phyloP scores from a whole-genome alignment of 345 rosid species.

The Melaleuca quinquenervia region DNA sequence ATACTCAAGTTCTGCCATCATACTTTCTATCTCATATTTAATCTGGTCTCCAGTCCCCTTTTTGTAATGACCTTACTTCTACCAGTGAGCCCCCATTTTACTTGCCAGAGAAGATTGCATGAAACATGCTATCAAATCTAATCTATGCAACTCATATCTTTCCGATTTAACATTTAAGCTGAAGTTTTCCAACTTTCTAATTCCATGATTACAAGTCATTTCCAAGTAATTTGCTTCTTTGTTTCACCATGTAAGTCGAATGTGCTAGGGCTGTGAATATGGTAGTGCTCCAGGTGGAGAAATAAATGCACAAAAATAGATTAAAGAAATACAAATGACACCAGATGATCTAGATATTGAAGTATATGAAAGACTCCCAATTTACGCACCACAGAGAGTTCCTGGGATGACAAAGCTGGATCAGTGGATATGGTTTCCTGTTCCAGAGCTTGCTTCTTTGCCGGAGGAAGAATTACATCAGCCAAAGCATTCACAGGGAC shows the following conservation, averaged over 20 bases:
- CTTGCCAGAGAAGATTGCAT: not conserved
- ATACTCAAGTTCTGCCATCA: not conserved
- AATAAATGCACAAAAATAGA: not conserved
- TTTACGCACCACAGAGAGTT: constrained; percentile 55
- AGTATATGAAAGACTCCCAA: constrained; percentile 2
- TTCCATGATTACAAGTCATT: not conserved
- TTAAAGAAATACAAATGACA: not conserved
- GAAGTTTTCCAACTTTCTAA: not conserved
- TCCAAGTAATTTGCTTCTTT: not conserved
- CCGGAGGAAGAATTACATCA: constrained; percentile 40
- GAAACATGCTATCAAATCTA: not conserved
- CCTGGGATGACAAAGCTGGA: constrained; percentile 12
- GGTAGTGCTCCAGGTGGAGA: not conserved
- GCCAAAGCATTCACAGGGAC: constrained; percentile 34
- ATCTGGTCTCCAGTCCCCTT: not conserved
- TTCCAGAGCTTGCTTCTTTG: constrained; percentile 70
- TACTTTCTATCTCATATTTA: not conserved
- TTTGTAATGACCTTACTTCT: not conserved
- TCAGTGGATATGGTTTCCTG: constrained; percentile 29
- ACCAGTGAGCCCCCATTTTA: not conserved
- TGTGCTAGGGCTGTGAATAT: not conserved
- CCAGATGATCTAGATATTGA: not conserved
- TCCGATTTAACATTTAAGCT: not conserved
- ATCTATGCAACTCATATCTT: not conserved
- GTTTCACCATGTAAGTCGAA: not conserved